These are phyloP conservation scores for Kodamaea plutei DNA, from an alignment of 1,139 yeast species.

Conservation along the genomic window DNA sequence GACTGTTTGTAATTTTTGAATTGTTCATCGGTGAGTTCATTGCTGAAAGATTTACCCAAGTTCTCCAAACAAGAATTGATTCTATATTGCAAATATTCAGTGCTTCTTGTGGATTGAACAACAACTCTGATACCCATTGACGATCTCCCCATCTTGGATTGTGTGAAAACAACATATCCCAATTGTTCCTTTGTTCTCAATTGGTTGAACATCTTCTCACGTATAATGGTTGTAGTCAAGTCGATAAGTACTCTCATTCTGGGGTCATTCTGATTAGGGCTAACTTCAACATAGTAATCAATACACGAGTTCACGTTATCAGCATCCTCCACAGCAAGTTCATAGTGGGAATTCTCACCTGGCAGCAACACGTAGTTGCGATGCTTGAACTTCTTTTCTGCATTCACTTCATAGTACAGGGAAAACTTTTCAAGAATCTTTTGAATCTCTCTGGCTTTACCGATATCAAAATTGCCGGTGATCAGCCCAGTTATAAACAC, in stretches of 20 bases:
- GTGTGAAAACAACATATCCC: conserved; percentile 86
- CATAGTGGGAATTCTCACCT: conserved; percentile 45
- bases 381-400: conserved; percentile 24
- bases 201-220: conserved; percentile 86
- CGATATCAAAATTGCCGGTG: conserved; percentile 70
- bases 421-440: conserved; percentile 19
- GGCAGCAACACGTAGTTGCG: conserved; percentile 40
- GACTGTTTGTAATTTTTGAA: conserved; percentile 69
- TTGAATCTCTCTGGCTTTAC: conserved; percentile 42
- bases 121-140: conserved; percentile 75
- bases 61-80: conserved; percentile 59
- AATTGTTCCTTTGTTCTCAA: conserved; percentile 90
- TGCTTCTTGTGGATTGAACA: conserved; percentile 78
- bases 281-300: conserved; percentile 72
- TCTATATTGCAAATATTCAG: conserved; percentile 72
- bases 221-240: conserved; percentile 64
- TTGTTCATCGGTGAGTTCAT: conserved; percentile 52
- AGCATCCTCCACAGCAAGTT: conserved; percentile 54
- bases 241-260: conserved; percentile 49
- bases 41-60: conserved; percentile 33
- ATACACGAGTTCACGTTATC: conserved; percentile 81
- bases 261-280: conserved; percentile 33
- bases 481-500: conserved; percentile 65
- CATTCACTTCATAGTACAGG: conserved; percentile 30
- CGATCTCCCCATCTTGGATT: conserved; percentile 64